Evolutionary conservation across 176 grass and related monocot species (phyloP).

Genomic region (Oryza glumipatula): DNA sequence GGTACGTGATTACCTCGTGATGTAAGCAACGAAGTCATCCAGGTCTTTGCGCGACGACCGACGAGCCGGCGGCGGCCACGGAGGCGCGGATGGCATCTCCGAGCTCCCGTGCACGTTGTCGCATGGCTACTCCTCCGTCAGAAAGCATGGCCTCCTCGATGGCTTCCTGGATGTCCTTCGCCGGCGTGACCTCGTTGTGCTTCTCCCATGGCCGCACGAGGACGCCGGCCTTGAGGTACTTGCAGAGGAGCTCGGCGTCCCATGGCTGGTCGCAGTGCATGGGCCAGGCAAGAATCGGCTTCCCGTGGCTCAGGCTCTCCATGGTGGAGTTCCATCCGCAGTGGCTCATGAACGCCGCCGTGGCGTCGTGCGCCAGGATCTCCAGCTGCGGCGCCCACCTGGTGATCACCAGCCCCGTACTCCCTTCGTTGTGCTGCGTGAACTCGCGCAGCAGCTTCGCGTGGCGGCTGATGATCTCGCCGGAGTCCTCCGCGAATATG

Average conservation of each 20-base stretch:
- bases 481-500: neutral
- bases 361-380: slow-evolving; percentile 58
- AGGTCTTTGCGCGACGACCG: slow-evolving; percentile 23
- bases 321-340: slow-evolving; percentile 72
- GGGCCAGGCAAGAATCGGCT: slow-evolving; percentile 56
- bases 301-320: slow-evolving; percentile 57
- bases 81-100: slow-evolving; percentile 15
- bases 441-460: slow-evolving; percentile 21
- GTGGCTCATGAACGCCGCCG: slow-evolving; percentile 61
- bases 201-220: slow-evolving; percentile 34
- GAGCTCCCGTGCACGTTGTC: slow-evolving; percentile 17
- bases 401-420: slow-evolving; percentile 51
- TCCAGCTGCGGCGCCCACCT: slow-evolving; percentile 87
- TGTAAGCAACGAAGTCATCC: slow-evolving; percentile 40
- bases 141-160: slow-evolving; percentile 38
- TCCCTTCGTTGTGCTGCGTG: slow-evolving; percentile 8
- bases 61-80: slow-evolving; percentile 5
- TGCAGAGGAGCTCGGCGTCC: slow-evolving; percentile 34
- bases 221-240: slow-evolving; percentile 30
- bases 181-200: slow-evolving; percentile 17
- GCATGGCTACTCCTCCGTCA: slow-evolving; percentile 6
- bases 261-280: slow-evolving; percentile 61
- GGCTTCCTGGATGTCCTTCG: slow-evolving; percentile 1
- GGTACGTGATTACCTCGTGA: slow-evolving; percentile 21
- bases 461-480: slow-evolving; percentile 1